Evolutionary conservation across 805 yeast species (phyloP).

Genomic region (Wickerhamomyces ciferrii): DNA sequence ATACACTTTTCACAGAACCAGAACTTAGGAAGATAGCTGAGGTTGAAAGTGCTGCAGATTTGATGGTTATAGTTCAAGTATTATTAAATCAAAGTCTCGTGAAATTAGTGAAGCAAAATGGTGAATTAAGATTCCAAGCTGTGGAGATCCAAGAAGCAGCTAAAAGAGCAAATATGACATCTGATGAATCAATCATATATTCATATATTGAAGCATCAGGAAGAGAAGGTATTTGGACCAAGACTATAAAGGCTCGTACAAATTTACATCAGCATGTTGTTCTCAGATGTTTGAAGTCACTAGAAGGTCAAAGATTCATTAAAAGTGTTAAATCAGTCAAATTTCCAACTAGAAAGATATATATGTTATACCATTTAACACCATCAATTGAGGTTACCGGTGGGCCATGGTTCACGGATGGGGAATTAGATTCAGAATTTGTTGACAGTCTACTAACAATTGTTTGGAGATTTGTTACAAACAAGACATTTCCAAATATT

Average conservation of each 20-base stretch:
- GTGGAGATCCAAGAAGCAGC: constrained; percentile 69
- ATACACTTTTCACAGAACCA: constrained; percentile 56
- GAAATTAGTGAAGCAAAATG: constrained; percentile 64
- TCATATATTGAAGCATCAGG: constrained; percentile 89
- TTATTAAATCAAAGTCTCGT: constrained; percentile 54
- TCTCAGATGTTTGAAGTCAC: constrained; percentile 68
- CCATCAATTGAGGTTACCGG: constrained; percentile 97
- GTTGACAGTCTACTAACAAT: constrained; percentile 79
- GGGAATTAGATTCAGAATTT: constrained; percentile 90
- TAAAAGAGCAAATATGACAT: constrained; percentile 69
- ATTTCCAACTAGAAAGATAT: constrained; percentile 90
- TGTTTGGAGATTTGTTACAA: constrained; percentile 82
- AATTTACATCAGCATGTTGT: constrained; percentile 92
- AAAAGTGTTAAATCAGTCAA: constrained; percentile 89
- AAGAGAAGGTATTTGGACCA: constrained; percentile 95
- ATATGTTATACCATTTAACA: constrained; percentile 89
- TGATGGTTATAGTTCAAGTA: constrained; percentile 46
- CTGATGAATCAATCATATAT: constrained; percentile 89
- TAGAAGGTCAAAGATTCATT: constrained; percentile 78
- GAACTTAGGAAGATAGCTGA: constrained; percentile 54
- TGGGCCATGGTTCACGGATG: constrained; percentile 98
- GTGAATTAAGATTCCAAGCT: constrained; percentile 69
- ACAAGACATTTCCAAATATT: constrained; percentile 70
- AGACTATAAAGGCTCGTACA: constrained; percentile 81
- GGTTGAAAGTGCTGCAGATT: constrained; percentile 34